Evolutionary conservation across 805 yeast species (phyloP).

Genomic region (Ogataea allantospora): DNA sequence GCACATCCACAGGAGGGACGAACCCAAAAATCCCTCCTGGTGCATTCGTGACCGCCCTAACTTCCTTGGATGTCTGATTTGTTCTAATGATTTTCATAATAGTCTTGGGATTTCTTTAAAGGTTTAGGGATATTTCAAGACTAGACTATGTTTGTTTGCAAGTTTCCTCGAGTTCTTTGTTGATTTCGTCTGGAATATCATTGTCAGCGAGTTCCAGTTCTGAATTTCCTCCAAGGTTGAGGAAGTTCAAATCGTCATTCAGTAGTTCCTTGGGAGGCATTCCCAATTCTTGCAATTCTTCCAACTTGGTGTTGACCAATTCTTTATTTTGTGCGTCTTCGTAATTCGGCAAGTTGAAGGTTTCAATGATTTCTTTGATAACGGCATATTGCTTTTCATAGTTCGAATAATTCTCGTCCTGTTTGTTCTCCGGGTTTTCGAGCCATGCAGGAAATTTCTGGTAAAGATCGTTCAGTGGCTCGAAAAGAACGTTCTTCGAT

Average conservation of each 20-base stretch:
- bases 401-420: conserved; percentile 36
- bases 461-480: conserved; percentile 80
- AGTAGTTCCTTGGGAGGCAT: conserved; percentile 78
- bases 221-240: conserved; percentile 27
- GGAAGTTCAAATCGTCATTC: conserved; percentile 39
- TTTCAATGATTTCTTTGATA: conserved; percentile 57
- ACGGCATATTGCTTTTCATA: conserved; percentile 63
- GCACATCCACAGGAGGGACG: conserved; percentile 53
- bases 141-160: conserved; percentile 38
- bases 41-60: conserved; percentile 81
- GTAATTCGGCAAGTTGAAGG: conserved; percentile 67
- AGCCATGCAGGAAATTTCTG: conserved; percentile 73
- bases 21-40: conserved; percentile 65
- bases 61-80: conserved; percentile 94
- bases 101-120: conserved; percentile 10
- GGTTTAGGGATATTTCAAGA: conserved; percentile 11
- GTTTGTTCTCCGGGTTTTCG: conserved; percentile 44
- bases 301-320: conserved; percentile 56
- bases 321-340: conserved; percentile 51
- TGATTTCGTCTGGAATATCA: conserved; percentile 53
- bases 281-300: conserved; percentile 69
- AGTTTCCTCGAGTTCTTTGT: conserved; percentile 53
- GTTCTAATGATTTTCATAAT: conserved; percentile 6
- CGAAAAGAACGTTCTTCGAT: conserved; percentile 81
- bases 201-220: conserved; percentile 49